Base-by-base conservation (phyloP, 495 filamentous ascomycete genomes). In the Aspergillus diversus region DNA sequence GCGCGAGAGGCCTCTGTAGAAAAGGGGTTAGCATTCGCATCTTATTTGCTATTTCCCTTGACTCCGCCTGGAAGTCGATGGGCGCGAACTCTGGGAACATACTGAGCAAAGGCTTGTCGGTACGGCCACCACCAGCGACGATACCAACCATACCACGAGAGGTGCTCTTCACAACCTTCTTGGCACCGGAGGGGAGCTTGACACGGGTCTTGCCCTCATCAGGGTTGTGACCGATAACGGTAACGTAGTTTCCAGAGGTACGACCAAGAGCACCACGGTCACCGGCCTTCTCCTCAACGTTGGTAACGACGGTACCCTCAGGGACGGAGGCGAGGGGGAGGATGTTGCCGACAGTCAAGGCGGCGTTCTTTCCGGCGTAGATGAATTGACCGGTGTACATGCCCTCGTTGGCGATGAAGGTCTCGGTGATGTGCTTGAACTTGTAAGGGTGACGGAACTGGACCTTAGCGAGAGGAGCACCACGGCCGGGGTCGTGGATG, bases 311-410 rank as follows among this genome's bases (percentile, higher is more conserved):
- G 78, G 95, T 99, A 89, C 95, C 95, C 86, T 99, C 95, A 65
- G 95, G 95, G 77, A 97, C 88, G 71, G 90, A 92, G 74, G 85
- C 86, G 63, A 99, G 87, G 66, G 95, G 95, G 52, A 99, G 91
- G 75, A 99, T 82, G 84, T 99, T 99, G 77, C 95, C 95, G 75
- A 99, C 87, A 73, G 89, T 98, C 67, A 99, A 86, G 63, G 87
- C 83, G 69, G 95, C 96, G 82, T 96, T 92, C 90, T 99, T 99
- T 77, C 95, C 95, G 79, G 94, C 93, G 82, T 98, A 99, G 90
- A 99, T 93, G 86, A 99, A 99, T 84, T 97, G 93, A 70, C 95
- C 95, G 66, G 95, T 97, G 92, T 99, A 99, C 94, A 98, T 97
- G 83, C 95, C 95, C 87, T 99, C 95, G 83, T 97, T 98, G 79